These are phyloP conservation scores for Erythrophleum fordii DNA, from an alignment of 306 rosid genomes.

Conservation along the genomic window DNA sequence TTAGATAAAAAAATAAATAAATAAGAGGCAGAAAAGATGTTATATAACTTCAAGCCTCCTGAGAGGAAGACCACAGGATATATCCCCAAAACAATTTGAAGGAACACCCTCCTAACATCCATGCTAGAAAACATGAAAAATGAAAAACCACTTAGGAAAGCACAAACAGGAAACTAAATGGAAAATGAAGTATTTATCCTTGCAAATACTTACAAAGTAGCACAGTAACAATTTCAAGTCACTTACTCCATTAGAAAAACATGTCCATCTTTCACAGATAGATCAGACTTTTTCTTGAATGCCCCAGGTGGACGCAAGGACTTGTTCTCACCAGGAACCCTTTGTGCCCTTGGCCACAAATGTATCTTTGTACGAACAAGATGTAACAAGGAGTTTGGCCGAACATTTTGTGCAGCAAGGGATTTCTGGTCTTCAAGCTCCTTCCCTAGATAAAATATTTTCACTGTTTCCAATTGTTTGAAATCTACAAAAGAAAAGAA, in stretches of 20 bases:
- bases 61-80: slow-evolving; percentile 1
- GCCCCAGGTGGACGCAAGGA: slow-evolving; percentile 97
- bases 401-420: slow-evolving; percentile 83
- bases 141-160: background rate
- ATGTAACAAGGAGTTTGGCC: slow-evolving; percentile 88
- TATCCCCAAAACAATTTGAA: slow-evolving; percentile 10
- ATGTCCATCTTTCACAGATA: slow-evolving; percentile 94
- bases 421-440: slow-evolving; percentile 82
- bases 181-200: slow-evolving; percentile 4
- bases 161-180: slow-evolving; percentile 17
- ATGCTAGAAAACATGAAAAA: slow-evolving; percentile 13
- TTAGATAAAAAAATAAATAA: background rate
- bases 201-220: background rate
- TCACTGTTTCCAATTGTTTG: slow-evolving; percentile 78
- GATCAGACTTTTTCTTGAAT: slow-evolving; percentile 95
- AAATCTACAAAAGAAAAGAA: slow-evolving; percentile 61
- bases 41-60: background rate
- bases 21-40: background rate
- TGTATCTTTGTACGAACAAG: slow-evolving; percentile 88
- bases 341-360: slow-evolving; percentile 80
- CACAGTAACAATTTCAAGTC: slow-evolving; percentile 26
- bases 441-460: slow-evolving; percentile 74
- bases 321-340: slow-evolving; percentile 87
- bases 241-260: slow-evolving; percentile 96
- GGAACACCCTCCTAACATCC: background rate